Conservation (phyloP, 345 rosid genomes). For the Eucalyptus tenuipes region DNA sequence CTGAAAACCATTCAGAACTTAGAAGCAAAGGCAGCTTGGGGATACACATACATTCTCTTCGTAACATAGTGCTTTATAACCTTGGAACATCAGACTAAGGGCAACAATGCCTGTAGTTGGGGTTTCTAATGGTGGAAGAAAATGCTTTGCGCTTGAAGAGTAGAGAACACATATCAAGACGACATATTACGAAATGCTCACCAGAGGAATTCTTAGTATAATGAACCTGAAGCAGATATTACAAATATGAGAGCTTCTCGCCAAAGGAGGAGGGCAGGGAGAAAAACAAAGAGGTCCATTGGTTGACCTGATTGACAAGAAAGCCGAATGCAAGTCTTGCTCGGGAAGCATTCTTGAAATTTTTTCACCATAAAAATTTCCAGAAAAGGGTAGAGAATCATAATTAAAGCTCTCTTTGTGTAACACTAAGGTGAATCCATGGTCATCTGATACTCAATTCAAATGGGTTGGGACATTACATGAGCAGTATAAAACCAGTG, state of each 20-base stretch:
- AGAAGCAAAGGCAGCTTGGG: not conserved
- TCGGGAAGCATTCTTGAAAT: not conserved
- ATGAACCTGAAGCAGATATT: not conserved
- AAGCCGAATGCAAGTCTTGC: not conserved
- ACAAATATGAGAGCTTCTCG: not conserved
- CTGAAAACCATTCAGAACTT: slow-evolving; percentile 13
- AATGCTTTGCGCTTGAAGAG: not conserved
- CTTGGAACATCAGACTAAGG: not conserved
- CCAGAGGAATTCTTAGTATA: not conserved
- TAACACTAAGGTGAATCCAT: not conserved
- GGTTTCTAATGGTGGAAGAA: not conserved
- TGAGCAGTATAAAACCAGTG: not conserved
- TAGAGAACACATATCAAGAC: not conserved
- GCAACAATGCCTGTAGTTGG: not conserved
- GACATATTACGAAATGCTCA: not conserved
- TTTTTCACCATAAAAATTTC: not conserved
- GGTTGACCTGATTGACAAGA: not conserved
- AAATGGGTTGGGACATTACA: not conserved
- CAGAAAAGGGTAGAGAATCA: not conserved
- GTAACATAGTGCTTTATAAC: not conserved
- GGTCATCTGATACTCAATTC: not conserved
- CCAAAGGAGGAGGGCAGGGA: not conserved
- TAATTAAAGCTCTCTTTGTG: not conserved
- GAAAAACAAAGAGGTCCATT: not conserved
- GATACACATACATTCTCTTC: not conserved